Base-by-base conservation (phyloP, 1,284 basidiomycete species). In the Papiliotrema terrestris region DNA sequence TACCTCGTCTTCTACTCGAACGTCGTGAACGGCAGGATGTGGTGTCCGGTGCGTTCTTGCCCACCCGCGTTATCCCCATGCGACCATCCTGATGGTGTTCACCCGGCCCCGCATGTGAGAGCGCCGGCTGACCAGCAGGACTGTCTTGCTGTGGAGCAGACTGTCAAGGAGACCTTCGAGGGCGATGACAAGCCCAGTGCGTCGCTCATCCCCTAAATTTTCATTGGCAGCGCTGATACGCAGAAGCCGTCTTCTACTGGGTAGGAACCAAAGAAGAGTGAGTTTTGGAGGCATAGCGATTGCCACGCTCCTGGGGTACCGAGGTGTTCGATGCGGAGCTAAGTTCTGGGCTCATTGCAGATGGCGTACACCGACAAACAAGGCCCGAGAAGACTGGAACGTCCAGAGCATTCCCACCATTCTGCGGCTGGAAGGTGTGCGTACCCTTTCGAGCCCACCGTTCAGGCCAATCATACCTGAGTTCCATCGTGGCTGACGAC, bases 321-420 rank as follows among this genome's bases (percentile, higher is more conserved):
- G n/a, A n/a, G n/a, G 35, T 19, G 29, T 20, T 39, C 29, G 45
- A 35, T 46, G 3, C 39, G 32, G 25, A 44, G 19, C 36, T 14
- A 17, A 39, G 8, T 15, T n/a, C 22, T 25, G 8, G 14, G 20
- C 45, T 22, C 8, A 1, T 15, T 14, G 19, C 20, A 70, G 66
- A 43, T 71, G 68, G 68, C 51, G 60, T 35, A 58, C 52, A 13
- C 56, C 63, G 8, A 75, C 80, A 20, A 88, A 89, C 64, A 65
- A 79, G 3, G 88, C 84, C 66, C 83, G 88, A 55, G 78, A 78
- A 45, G 80, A 80, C 26, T 91, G 86, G 84, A 81, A 83, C 9
- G 73, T 92, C 49, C 70, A 74, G 29, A 78, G 77, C 32, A 79
- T 92, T 22, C 90, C 90, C 15, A 91, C 89, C 11, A 84, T 92